Conservation (phyloP, 495 filamentous ascomycete species). For the Lepidopterella palustris region DNA sequence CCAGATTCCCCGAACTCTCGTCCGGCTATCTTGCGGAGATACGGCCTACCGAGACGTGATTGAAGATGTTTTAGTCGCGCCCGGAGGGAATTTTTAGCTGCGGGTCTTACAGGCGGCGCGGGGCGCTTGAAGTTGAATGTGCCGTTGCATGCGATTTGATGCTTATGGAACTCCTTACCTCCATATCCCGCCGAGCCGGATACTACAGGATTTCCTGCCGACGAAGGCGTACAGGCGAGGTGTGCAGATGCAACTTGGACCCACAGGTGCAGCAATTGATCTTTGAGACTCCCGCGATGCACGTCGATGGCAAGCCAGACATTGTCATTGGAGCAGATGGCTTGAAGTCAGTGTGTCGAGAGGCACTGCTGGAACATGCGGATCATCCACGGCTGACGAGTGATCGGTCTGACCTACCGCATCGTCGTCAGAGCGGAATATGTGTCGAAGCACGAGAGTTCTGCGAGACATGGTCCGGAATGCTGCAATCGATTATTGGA, state of each 20-base stretch:
- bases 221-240: background rate
- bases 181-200: background rate
- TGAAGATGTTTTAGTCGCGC: background rate
- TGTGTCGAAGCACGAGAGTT: constrained; percentile 1
- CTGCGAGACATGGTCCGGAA: constrained; percentile 5
- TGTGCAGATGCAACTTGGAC: background rate
- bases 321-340: background rate
- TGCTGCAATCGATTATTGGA: constrained; percentile 12
- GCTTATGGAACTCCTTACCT: constrained; percentile 1
- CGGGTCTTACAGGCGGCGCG: background rate
- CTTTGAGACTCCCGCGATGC: background rate
- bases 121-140: background rate
- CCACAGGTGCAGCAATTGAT: background rate
- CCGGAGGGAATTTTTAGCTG: background rate
- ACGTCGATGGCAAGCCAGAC: background rate
- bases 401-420: constrained; percentile 8
- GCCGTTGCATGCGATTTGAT: background rate
- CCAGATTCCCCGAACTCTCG: background rate
- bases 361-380: background rate
- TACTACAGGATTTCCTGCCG: background rate
- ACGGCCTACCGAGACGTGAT: background rate
- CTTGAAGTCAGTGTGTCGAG: background rate
- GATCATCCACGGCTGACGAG: constrained; percentile 5
- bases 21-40: background rate
- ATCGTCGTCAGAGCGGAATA: constrained; percentile 7